Conservation (phyloP, 2,329 filamentous ascomycete species). For the Pyrenophora seminiperda region DNA sequence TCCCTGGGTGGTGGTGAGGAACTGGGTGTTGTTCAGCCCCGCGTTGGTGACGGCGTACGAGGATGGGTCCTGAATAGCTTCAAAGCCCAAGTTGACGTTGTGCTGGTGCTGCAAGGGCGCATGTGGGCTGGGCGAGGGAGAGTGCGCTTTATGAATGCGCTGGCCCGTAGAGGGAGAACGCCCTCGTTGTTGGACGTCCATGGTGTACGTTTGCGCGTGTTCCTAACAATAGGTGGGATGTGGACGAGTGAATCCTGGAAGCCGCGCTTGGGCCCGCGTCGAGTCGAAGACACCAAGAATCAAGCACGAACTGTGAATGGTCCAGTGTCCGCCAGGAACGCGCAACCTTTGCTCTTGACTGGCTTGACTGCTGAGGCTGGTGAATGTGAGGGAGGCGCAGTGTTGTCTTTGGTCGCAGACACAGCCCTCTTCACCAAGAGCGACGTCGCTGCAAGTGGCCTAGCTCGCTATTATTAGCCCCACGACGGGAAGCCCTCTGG, state of each 20-base stretch:
- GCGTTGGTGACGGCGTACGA: conserved; percentile 38
- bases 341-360: conserved; percentile 22
- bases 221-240: conserved; percentile 36
- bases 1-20: conserved; percentile 55
- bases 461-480: conserved; percentile 17
- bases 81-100: conserved; percentile 58
- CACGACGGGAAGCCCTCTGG: conserved; percentile 11
- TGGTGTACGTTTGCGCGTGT: conserved; percentile 56
- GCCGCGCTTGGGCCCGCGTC: conserved; percentile 29
- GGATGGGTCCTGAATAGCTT: conserved; percentile 51
- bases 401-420: conserved; percentile 21
- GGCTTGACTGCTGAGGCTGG: conserved; percentile 32
- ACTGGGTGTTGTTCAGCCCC: conserved; percentile 45
- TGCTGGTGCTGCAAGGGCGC: conserved; percentile 57
- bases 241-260: conserved; percentile 19
- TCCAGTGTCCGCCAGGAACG: conserved; percentile 23
- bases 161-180: conserved; percentile 67
- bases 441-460: conserved; percentile 18
- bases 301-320: conserved; percentile 30
- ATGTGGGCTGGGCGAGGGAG: conserved; percentile 66
- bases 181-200: conserved; percentile 57
- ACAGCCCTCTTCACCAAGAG: conserved; percentile 21
- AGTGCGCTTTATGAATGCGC: conserved; percentile 69
- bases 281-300: conserved; percentile 12
- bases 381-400: conserved; percentile 36